These are phyloP conservation scores for Scheffersomyces lignicola DNA, from an alignment of 1,139 yeast species.

Conservation along the genomic window DNA sequence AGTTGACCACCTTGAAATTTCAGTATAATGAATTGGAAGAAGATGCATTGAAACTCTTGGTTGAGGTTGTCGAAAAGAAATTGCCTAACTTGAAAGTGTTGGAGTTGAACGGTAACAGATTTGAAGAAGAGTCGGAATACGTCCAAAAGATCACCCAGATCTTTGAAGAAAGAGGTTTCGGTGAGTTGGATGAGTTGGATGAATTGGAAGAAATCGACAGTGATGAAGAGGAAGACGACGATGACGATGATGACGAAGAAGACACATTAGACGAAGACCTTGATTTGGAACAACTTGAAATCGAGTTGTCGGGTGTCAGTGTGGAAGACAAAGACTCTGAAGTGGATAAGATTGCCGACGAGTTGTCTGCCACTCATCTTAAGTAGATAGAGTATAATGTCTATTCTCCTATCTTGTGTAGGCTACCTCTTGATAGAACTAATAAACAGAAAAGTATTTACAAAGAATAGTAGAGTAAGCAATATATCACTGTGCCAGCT, in stretches of 20 bases:
- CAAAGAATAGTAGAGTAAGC: too few species aligned
- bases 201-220: constrained; percentile 90
- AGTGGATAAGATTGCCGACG: constrained; percentile 63
- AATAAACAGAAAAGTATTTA: too few species aligned
- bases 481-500: too few species aligned
- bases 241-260: constrained; percentile 58
- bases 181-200: constrained; percentile 87
- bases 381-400: too few species aligned
- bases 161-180: constrained; percentile 73
- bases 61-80: constrained; percentile 49
- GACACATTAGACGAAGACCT: constrained; percentile 51
- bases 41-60: constrained; percentile 58
- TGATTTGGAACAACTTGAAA: constrained; percentile 59
- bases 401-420: too few species aligned
- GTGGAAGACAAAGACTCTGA: constrained; percentile 26
- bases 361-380: constrained; percentile 55
- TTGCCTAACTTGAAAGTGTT: constrained; percentile 62
- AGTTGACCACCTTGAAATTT: constrained; percentile 61
- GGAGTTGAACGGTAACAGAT: constrained; percentile 91
- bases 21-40: constrained; percentile 89
- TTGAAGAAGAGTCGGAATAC: constrained; percentile 48
- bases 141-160: constrained; percentile 41
- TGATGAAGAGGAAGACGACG: constrained; percentile 79
- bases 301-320: constrained; percentile 44
- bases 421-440: too few species aligned